phyloP scores from a whole-genome alignment of 164 flowering plant genomes.

The Houttuynia cordata region DNA sequence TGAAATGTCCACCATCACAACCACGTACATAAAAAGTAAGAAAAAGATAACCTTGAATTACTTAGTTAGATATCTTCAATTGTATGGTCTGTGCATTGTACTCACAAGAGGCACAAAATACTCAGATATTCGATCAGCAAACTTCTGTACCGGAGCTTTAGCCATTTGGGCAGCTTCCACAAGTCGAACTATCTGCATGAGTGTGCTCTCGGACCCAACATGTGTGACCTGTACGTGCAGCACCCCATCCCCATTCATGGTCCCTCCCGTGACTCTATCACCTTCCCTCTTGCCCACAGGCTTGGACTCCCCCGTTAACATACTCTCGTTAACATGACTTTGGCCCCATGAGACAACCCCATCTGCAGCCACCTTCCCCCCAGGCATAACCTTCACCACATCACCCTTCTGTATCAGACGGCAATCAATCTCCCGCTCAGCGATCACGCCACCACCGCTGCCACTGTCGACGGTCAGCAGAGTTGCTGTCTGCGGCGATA shows the following conservation, averaged over 20 bases:
- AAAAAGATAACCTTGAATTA: too few relatives aligned
- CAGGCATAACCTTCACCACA: conserved; percentile 76
- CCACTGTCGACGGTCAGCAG: conserved; percentile 44
- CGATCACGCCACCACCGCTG: conserved; percentile 33
- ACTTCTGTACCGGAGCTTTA: conserved; percentile 83
- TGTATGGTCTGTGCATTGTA: neutral
- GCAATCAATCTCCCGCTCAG: conserved; percentile 73
- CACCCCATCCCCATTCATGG: conserved; percentile 82
- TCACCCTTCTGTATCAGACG: conserved; percentile 78
- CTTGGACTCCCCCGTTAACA: conserved; percentile 90
- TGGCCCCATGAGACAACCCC: conserved; percentile 80
- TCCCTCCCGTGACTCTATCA: conserved; percentile 92
- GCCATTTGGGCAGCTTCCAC: conserved; percentile 96
- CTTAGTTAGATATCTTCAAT: neutral
- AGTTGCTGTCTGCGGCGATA: conserved; percentile 70
- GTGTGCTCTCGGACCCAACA: conserved; percentile 89
- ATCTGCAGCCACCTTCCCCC: conserved; percentile 80
- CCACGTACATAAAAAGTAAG: too few relatives aligned
- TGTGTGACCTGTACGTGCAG: conserved; percentile 76
- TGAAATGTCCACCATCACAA: conserved; percentile 10
- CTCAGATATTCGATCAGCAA: conserved; percentile 77
- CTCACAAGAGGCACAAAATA: conserved; percentile 85
- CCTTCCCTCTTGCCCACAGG: conserved; percentile 70
- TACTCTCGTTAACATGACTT: conserved; percentile 90
- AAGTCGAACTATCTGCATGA: conserved; percentile 86